Evolutionary conservation across 2,329 filamentous ascomycete genomes (phyloP), one percentile per base, ranked within the genome.

Genomic region (Sphaerulina vaccinii): DNA sequence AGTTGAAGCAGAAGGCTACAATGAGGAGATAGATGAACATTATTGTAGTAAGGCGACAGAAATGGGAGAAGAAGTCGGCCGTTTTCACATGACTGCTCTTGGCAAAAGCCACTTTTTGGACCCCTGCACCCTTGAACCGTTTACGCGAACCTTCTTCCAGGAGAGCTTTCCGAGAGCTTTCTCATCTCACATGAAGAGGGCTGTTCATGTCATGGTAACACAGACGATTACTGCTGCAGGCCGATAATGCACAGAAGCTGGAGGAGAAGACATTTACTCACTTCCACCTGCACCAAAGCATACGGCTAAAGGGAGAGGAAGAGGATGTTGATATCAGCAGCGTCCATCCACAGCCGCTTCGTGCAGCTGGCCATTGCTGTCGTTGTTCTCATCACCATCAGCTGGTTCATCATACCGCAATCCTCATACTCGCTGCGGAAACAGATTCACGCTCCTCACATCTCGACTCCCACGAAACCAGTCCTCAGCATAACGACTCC

Each of bases 341-440:
- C 59, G 9, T 63, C 65, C 32, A 56, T 68, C 27, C 65, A 61
- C 58, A 64, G 51, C 52, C 65, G 66, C 46, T 60, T 67, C 52
- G 55, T 59, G 16, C 65, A 68, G 50, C 58, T 68, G 16, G 54
- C 56, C 23, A 44, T 64, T 39, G 54, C 58, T 15, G 63, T 61
- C 16, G 43, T 56, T 13, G 40, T 59, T 23, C 59, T 66, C 22
- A 47, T 64, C 10, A 52, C 46, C 19, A 23, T 62, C 29, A 33
- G 58, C 19, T 65, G 57, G 51, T 13, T 48, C 33, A 57, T 64
- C 18, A 42, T 65, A 23, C 38, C 54, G 24, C 54, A 62, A 3
- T 51, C 57, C 10, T 56, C 57, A 10, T 57, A 57, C 40, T 49
- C 56, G 41, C 38, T 56, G 15, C 39, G 54, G n/a, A 35, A 53